phyloP scores from a whole-genome alignment of 257 asterid genomes.

The Solanum tarijense region DNA sequence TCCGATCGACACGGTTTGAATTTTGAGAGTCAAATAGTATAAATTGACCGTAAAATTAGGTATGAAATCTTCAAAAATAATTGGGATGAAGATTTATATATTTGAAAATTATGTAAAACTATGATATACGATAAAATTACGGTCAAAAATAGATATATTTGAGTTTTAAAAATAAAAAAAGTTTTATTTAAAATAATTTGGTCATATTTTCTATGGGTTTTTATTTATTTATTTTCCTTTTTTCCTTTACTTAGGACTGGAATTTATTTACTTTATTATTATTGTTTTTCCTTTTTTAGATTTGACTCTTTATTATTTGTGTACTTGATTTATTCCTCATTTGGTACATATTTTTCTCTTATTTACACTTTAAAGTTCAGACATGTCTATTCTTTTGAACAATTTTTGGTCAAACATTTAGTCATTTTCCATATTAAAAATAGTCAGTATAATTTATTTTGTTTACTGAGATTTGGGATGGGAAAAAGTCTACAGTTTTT shows the following conservation, averaged over 20 bases:
- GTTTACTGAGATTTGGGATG: background rate
- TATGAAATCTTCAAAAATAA: background rate
- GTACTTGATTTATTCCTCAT: background rate
- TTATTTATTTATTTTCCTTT: background rate
- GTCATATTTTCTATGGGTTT: background rate
- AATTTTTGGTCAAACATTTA: background rate
- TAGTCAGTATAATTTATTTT: background rate
- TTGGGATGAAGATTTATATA: background rate
- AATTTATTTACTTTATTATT: background rate
- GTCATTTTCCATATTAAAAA: background rate
- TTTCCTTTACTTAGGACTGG: background rate
- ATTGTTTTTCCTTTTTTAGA: background rate
- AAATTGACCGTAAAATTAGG: too few relatives aligned
- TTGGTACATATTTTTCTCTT: background rate
- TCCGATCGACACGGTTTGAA: fast-evolving
- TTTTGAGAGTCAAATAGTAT: background rate
- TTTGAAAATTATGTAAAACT: too few relatives aligned
- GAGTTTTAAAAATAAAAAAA: too few relatives aligned
- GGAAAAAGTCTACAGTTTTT: background rate
- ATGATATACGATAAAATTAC: too few relatives aligned
- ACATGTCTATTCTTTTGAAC: background rate
- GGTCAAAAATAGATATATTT: background rate
- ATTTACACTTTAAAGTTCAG: background rate
- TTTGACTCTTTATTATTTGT: background rate
- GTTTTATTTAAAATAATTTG: background rate